phyloP scores from a whole-genome alignment of 2,329 filamentous ascomycete species.

The Beauveria medogensis region DNA sequence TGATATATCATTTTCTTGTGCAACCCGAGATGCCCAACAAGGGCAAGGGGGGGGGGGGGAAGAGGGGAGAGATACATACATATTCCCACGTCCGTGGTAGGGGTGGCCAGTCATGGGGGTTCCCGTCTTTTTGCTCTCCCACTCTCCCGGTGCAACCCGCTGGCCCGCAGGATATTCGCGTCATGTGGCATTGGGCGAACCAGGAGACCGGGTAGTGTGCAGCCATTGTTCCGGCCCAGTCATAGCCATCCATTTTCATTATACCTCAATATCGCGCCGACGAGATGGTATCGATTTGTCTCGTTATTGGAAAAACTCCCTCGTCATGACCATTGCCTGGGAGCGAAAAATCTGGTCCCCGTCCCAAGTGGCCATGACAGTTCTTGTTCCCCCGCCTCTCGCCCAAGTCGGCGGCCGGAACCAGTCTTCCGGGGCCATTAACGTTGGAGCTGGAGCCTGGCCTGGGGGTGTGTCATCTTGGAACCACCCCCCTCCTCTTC shows the following conservation, averaged over 20 bases:
- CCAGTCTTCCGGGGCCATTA: neutral
- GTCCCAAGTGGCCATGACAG: constrained; percentile 1
- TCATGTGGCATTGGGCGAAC: constrained; percentile 1
- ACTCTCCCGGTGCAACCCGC: neutral
- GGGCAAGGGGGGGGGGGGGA: too few species aligned
- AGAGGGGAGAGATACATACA: too few species aligned
- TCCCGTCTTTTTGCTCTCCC: neutral
- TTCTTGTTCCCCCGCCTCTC: neutral
- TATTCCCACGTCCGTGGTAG: neutral
- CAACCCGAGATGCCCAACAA: too few species aligned
- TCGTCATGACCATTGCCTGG: neutral
- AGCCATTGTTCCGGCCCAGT: neutral
- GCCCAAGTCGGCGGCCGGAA: neutral
- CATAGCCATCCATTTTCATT: neutral
- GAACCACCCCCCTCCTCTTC: neutral
- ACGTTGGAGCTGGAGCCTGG: neutral
- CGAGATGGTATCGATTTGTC: neutral
- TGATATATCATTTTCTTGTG: too few species aligned
- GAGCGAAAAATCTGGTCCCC: neutral
- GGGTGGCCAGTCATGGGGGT: neutral
- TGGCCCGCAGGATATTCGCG: neutral
- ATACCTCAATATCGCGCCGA: neutral
- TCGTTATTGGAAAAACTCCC: too few species aligned
- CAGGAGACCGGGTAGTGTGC: neutral
- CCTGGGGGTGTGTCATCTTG: neutral